Evolutionary conservation across 257 asterid species (phyloP).

Genomic region (Solanum virginianum): DNA sequence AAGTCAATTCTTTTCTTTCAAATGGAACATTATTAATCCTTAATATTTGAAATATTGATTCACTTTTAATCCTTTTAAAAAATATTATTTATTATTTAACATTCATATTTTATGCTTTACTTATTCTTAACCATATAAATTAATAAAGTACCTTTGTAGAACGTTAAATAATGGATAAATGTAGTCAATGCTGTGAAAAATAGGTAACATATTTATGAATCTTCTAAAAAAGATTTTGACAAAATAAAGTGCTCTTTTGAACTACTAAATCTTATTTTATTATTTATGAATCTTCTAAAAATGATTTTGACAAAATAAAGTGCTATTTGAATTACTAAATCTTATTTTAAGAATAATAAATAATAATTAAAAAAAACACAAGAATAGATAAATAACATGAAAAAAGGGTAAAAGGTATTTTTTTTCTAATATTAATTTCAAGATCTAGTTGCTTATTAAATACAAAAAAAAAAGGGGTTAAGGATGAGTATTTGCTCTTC

Average conservation of each 20-base stretch:
- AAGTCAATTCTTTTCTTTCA: too few relatives aligned
- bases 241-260: too few relatives aligned
- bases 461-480: too few relatives aligned
- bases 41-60: too few relatives aligned
- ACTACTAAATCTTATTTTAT: too few relatives aligned
- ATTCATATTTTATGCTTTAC: not conserved
- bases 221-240: too few relatives aligned
- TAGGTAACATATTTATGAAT: not conserved
- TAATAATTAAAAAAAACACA: not conserved
- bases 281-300: not conserved
- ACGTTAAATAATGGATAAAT: not conserved
- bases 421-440: not conserved
- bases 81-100: not conserved
- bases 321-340: not conserved
- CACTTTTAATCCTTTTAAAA: not conserved
- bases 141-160: not conserved
- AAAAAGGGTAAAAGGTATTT: not conserved
- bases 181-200: not conserved
- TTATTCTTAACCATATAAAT: not conserved
- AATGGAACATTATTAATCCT: too few relatives aligned
- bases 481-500: not conserved
- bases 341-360: not conserved
- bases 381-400: not conserved
- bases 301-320: too few relatives aligned
- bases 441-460: not conserved